phyloP scores from a whole-genome alignment of 2,329 filamentous ascomycete species.

The Curvularia eragrostidis region DNA sequence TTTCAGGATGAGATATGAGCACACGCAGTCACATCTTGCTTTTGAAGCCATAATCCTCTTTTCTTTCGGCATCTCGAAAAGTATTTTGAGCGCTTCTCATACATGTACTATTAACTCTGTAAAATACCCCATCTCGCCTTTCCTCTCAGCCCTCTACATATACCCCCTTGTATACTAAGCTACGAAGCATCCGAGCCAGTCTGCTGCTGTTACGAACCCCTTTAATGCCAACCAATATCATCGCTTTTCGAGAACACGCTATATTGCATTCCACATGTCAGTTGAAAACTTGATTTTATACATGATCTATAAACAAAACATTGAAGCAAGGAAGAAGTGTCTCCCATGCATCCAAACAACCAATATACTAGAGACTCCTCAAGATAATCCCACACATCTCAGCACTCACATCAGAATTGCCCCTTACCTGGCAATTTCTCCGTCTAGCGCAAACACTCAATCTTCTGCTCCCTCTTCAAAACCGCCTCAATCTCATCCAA shows the following conservation, averaged over 20 bases:
- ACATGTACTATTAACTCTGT: not conserved
- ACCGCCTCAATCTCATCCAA: not conserved
- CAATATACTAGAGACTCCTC: not conserved
- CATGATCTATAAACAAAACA: not conserved
- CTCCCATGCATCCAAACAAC: not conserved
- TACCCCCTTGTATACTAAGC: constrained; percentile 1
- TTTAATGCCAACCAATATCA: not conserved
- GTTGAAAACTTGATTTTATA: not conserved
- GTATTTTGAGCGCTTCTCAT: not conserved
- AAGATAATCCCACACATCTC: not conserved
- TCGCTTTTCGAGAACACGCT: not conserved
- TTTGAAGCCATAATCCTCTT: not conserved
- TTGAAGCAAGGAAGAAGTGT: not conserved
- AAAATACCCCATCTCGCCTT: not conserved
- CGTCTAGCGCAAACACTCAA: constrained; percentile 4
- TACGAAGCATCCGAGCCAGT: not conserved
- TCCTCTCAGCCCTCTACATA: not conserved
- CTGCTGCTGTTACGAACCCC: not conserved
- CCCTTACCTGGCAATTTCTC: too few relatives aligned
- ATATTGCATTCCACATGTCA: not conserved
- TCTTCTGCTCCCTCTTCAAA: not conserved
- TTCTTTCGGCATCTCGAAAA: not conserved
- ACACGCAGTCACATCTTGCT: not conserved
- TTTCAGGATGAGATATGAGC: not conserved
- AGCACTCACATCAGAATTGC: not conserved